These are phyloP conservation scores for Neofusicoccum ribis DNA, from an alignment of 2,329 filamentous ascomycete species.

Conservation along the genomic window DNA sequence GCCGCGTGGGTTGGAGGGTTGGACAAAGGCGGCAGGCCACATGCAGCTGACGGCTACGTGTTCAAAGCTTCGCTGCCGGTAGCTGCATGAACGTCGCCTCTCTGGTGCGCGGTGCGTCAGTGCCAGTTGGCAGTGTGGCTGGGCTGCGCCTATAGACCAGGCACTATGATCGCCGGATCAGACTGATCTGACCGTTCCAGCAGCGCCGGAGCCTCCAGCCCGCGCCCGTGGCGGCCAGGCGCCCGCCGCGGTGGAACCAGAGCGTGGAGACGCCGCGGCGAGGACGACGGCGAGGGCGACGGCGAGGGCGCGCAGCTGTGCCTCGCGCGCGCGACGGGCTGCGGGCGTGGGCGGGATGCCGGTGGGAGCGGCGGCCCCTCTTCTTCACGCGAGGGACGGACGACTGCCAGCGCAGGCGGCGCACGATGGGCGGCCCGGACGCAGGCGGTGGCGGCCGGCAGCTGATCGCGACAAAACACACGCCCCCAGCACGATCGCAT, in stretches of 20 bases:
- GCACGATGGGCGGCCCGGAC: neutral
- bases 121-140: constrained; percentile 39
- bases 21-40: neutral
- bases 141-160: constrained; percentile 8
- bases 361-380: neutral
- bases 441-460: neutral
- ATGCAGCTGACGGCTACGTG: constrained; percentile 22
- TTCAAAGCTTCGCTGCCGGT: constrained; percentile 18
- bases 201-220: neutral
- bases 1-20: neutral
- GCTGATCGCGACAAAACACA: neutral
- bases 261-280: neutral
- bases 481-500: neutral
- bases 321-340: neutral
- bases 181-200: constrained; percentile 2
- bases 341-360: neutral
- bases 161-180: constrained; percentile 24
- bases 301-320: neutral
- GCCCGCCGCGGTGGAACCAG: neutral
- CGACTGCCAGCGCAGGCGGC: neutral
- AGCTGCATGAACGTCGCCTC: constrained; percentile 10
- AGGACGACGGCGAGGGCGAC: neutral
- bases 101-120: constrained; percentile 24
- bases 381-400: too few species aligned
- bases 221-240: neutral